Base-by-base conservation (phyloP, 2,329 filamentous ascomycete genomes). In the Alternaria conjuncta region DNA sequence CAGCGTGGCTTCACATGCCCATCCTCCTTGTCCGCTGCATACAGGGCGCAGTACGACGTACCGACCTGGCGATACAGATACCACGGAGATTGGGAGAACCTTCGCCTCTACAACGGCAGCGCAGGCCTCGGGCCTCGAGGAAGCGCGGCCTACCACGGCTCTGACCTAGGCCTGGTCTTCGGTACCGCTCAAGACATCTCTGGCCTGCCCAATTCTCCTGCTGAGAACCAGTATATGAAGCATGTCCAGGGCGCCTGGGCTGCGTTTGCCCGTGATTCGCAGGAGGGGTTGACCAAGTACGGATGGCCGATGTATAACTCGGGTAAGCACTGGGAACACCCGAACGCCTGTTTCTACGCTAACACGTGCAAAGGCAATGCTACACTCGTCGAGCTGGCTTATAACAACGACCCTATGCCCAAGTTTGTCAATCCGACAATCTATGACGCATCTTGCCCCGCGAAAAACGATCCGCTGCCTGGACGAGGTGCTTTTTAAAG, bases 41-140 rank as follows among this genome's bases (percentile, higher is more conserved):
- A 67, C 18, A 69, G 79, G 13, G 63, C 70, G 6, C 62, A 73
- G 25, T 57, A 72, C 28, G 65, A 68, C 13, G 70, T 81, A 0
- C 71, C 76, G 1, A 80, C 78, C 1, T 82, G 76, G 71, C 74
- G 78, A 10, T 82, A 80, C 55, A 69, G 76, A 15, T 81, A 79
- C 60, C 69, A 74, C 23, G 80, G 77, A 6, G 75, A 79, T 56
- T 80, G 74, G 68, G 70, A 72, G 18, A 79, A 79, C 45, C 67
- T 79, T 15, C 71, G 76, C 8, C 69, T 80, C 4, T 76, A 76
- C 43, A 76, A 78, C 21, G 51, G 67, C 20, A 71, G 60, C 56
- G 71, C 70, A 30, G 71, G 73, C 13, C 65, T 75, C 11, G 65
- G 68, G 6, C 60, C 70, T 13, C 67, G 57, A 47, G 78, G 78